Conservation (phyloP, 2,329 filamentous ascomycete species). For the Alternaria novae-zelandiae region DNA sequence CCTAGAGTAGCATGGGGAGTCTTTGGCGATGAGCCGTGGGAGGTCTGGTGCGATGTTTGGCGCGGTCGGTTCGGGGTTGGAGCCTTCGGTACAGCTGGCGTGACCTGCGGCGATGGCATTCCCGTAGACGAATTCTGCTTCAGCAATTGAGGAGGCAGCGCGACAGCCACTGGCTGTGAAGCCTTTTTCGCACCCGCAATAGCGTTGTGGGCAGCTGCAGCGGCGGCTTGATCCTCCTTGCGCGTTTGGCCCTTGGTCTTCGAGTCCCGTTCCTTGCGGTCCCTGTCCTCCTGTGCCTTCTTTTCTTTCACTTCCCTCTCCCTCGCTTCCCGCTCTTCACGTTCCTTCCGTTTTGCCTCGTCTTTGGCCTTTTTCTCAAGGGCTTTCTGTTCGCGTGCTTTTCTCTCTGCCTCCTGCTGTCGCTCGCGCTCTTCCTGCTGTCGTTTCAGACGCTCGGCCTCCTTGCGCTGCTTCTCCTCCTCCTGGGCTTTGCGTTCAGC, state of each 20-base stretch:
- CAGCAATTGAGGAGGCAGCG: conserved; percentile 60
- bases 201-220: conserved; percentile 38
- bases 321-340: conserved; percentile 65
- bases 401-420: conserved; percentile 84
- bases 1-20: conserved; percentile 63
- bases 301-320: conserved; percentile 79
- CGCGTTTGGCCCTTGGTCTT: conserved; percentile 51
- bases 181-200: conserved; percentile 42
- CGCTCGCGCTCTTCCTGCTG: conserved; percentile 84
- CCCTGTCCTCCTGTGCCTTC: conserved; percentile 63
- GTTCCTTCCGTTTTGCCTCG: conserved; percentile 77
- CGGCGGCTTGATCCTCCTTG: conserved; percentile 50
- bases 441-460: conserved; percentile 80
- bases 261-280: conserved; percentile 68
- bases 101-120: conserved; percentile 81
- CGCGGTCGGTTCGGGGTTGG: conserved; percentile 79
- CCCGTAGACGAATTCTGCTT: conserved; percentile 58
- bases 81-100: conserved; percentile 81
- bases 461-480: conserved; percentile 83
- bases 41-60: conserved; percentile 80
- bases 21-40: conserved; percentile 71
- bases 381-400: conserved; percentile 78
- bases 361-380: conserved; percentile 79
- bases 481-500: conserved; percentile 89
- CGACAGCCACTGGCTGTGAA: conserved; percentile 53